Evolutionary conservation across 225 moss, liverwort and hornwort species (phyloP), one percentile per base, ranked within the genome.

Genomic region (Straminergon stramineum): DNA sequence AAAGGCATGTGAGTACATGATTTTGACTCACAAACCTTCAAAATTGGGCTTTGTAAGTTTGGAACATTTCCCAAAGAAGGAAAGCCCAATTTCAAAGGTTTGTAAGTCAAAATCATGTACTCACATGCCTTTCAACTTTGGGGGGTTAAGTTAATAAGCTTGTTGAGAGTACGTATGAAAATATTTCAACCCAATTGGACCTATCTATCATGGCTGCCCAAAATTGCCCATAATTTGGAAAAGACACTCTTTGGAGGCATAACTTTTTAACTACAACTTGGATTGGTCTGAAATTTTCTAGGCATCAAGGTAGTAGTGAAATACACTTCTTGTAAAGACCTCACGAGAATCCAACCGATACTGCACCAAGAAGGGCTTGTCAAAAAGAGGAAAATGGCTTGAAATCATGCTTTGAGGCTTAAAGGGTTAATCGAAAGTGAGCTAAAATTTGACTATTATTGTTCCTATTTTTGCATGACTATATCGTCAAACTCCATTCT

Each of bases 221-320:
- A 13, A n/a, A n/a, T 0, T 13, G 4, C 2, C 7, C 1, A 0
- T 37, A 21, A 9, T 0, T 37, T 0, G 1, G 7, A 37, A 37
- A 34, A 68, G 21, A 12, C 0, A 1, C 4, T 5, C 3, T 68
- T 68, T 7, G 2, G 20, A 68, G 11, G 21, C 5, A 20, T 37
- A 21, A 68, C 6, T 6, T 68, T 68, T 68, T 37, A 37, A 12
- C 4, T 9, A 1, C 1, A 2, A n/a, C n/a, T 69, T 20, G 4
- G 2, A 68, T 37, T 37, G 65, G 17, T 65, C 0, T 5, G 1
- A 32, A 32, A 5, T 21, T 21, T 20, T 68, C 3, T 22, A 13
- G 3, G 13, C 13, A n/a, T n/a, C 2, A 22, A 34, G 13, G 2
- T 69, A 22, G 4, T 22, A n/a, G n/a, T n/a, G 11, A 69, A 19